phyloP scores from a whole-genome alignment of 2,329 filamentous ascomycete genomes.

The Aspergillus felis region DNA sequence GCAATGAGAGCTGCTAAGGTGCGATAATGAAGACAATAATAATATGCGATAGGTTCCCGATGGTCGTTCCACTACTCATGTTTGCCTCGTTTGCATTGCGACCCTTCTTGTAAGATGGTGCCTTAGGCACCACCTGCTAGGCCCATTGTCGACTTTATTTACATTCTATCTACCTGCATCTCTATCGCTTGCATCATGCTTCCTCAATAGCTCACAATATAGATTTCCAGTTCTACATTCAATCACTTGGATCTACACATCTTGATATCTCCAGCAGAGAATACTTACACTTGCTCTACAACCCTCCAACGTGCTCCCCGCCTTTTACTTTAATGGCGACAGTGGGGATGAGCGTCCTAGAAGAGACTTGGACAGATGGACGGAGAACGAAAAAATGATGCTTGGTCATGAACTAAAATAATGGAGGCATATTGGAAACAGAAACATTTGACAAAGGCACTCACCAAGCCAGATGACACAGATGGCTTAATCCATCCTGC shows the following conservation, averaged over 20 bases:
- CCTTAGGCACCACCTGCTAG: too few relatives aligned
- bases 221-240: neutral
- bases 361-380: neutral
- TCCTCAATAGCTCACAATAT: neutral
- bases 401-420: neutral
- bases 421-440: neutral
- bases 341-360: neutral
- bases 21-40: neutral
- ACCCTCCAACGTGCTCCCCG: neutral
- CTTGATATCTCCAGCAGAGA: neutral
- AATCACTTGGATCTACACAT: neutral
- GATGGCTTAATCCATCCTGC: neutral
- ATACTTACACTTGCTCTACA: neutral
- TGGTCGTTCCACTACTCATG: neutral
- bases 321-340: neutral
- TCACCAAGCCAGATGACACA: neutral
- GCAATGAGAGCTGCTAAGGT: neutral
- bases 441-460: neutral
- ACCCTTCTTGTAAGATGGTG: neutral
- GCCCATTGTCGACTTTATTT: neutral
- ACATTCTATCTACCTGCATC: neutral
- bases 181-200: neutral
- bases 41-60: neutral
- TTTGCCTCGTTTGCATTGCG: slow-evolving; percentile 16
- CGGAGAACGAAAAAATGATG: neutral